Conservation (phyloP, 2,329 filamentous ascomycete genomes). For the Botrytis elliptica region DNA sequence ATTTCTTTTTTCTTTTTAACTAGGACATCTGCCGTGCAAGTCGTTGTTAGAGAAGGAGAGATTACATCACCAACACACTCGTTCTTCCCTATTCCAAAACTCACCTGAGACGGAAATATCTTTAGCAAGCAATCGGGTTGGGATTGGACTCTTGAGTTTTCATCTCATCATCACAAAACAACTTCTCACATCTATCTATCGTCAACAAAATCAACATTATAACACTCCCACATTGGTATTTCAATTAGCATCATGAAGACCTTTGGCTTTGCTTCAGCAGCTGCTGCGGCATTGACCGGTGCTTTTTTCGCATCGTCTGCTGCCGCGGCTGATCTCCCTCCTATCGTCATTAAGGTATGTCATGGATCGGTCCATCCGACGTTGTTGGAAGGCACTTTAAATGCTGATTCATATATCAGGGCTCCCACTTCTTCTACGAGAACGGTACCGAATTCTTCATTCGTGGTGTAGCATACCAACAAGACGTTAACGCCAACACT, state of each 20-base stretch:
- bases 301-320: conserved; percentile 50
- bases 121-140: background rate
- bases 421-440: conserved; percentile 48
- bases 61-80: conserved; percentile 8
- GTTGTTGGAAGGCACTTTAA: background rate
- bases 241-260: conserved; percentile 50
- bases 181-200: conserved; percentile 11
- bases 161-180: conserved; percentile 1
- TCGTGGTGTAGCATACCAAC: conserved; percentile 93
- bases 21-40: conserved; percentile 10
- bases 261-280: conserved; percentile 46
- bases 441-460: conserved; percentile 81
- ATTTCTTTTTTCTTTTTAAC: background rate
- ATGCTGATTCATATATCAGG: conserved; percentile 29
- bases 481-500: conserved; percentile 61
- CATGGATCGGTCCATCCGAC: background rate
- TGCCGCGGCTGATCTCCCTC: conserved; percentile 54
- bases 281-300: conserved; percentile 47
- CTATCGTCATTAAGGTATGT: conserved; percentile 48
- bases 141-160: background rate
- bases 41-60: background rate
- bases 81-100: conserved; percentile 12
- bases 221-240: conserved; percentile 15
- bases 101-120: background rate
- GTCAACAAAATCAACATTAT: conserved; percentile 29